phyloP scores from a whole-genome alignment of 2,329 filamentous ascomycete species.

The Pseudogymnoascus sp. region DNA sequence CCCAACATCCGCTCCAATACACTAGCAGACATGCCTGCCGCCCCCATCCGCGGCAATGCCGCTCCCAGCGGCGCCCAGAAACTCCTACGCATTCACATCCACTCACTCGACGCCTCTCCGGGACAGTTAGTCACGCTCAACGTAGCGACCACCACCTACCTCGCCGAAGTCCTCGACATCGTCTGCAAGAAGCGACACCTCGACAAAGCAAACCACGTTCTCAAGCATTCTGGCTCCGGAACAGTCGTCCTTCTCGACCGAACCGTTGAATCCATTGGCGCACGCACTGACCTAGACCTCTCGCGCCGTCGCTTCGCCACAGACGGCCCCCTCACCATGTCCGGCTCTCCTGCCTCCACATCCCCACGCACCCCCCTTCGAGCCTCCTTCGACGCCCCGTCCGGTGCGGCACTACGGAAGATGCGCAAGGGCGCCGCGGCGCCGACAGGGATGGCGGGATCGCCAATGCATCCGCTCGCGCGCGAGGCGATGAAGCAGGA shows the following conservation, averaged over 20 bases:
- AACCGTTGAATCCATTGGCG: slow-evolving; percentile 71
- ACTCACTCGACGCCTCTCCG: slow-evolving; percentile 61
- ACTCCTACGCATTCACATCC: slow-evolving; percentile 65
- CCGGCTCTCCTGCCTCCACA: slow-evolving; percentile 57
- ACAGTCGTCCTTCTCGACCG: slow-evolving; percentile 71
- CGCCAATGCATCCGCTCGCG: slow-evolving; percentile 56
- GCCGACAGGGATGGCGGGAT: slow-evolving; percentile 30
- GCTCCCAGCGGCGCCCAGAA: slow-evolving; percentile 58
- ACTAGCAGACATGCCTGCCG: slow-evolving; percentile 51
- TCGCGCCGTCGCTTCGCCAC: slow-evolving; percentile 68
- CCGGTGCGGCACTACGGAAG: slow-evolving; percentile 39
- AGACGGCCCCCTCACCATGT: slow-evolving; percentile 63
- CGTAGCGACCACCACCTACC: slow-evolving; percentile 75
- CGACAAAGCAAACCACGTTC: slow-evolving; percentile 71
- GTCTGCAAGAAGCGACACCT: slow-evolving; percentile 72
- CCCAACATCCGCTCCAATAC: slow-evolving; percentile 46
- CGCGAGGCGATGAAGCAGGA: slow-evolving; percentile 56
- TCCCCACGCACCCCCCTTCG: slow-evolving; percentile 58
- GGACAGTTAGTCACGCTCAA: slow-evolving; percentile 69
- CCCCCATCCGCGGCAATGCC: slow-evolving; percentile 31
- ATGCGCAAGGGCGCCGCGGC: slow-evolving; percentile 48
- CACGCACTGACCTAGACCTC: slow-evolving; percentile 68
- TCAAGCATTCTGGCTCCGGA: slow-evolving; percentile 69
- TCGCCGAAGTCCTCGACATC: slow-evolving; percentile 73
- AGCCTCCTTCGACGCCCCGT: slow-evolving; percentile 42